Evolutionary conservation across 2,329 filamentous ascomycete species (phyloP).

Genomic region (Emmonsiellopsis sp.): DNA sequence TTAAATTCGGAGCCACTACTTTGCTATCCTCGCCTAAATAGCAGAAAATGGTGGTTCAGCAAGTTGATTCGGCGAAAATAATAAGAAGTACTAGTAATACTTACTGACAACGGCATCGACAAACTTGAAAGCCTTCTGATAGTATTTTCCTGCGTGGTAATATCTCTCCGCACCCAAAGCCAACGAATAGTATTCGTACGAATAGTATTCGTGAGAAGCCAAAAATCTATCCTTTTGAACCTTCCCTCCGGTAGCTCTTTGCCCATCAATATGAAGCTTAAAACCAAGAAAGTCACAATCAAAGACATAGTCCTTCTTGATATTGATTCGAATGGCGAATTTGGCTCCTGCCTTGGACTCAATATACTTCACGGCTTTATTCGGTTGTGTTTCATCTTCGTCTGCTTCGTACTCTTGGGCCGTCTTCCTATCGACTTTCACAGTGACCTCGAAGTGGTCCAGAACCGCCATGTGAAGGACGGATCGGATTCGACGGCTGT

Average conservation of each 20-base stretch:
- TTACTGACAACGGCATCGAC: slow-evolving; percentile 4
- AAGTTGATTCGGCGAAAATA: no score
- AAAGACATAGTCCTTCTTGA: slow-evolving; percentile 5
- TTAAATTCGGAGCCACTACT: neutral
- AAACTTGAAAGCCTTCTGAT: slow-evolving; percentile 14
- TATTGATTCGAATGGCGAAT: slow-evolving; percentile 14
- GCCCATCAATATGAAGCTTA: slow-evolving; percentile 14
- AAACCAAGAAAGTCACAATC: slow-evolving; percentile 9
- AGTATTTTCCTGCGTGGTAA: neutral
- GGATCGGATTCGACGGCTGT: neutral
- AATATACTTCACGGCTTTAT: slow-evolving; percentile 20
- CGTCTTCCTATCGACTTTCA: slow-evolving; percentile 11
- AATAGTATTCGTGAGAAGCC: neutral
- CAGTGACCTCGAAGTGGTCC: slow-evolving; percentile 4
- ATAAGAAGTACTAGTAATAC: neutral
- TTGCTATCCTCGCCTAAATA: slow-evolving; percentile 1
- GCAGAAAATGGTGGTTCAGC: no score
- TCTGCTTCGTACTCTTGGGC: slow-evolving; percentile 20
- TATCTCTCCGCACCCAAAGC: neutral
- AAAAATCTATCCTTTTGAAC: neutral
- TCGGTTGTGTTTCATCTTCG: slow-evolving; percentile 5
- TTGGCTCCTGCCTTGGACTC: slow-evolving; percentile 18
- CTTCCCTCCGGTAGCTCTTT: slow-evolving; percentile 5
- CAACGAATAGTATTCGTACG: neutral
- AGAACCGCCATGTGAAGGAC: slow-evolving; percentile 10